Evolutionary conservation across 148 eudicot genomes (phyloP).

Genomic region (Nyssa sinensis): DNA sequence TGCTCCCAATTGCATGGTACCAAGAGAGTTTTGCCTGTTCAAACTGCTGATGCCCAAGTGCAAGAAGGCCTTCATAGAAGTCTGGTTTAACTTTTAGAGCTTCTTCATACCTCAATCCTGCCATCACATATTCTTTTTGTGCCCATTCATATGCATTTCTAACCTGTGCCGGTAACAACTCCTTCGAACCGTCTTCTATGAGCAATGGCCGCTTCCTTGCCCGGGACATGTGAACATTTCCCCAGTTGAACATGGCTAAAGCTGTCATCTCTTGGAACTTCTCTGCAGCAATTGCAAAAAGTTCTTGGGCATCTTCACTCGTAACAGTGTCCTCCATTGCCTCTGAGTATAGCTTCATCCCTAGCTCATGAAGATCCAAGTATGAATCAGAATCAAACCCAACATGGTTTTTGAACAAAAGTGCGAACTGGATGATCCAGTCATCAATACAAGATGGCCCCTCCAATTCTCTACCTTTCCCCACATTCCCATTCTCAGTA

Average conservation of each 20-base stretch:
- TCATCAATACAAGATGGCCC: slow-evolving; percentile 52
- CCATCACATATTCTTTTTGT: slow-evolving; percentile 60
- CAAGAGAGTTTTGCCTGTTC: slow-evolving; percentile 88
- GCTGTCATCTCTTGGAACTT: slow-evolving; percentile 96
- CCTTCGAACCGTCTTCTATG: slow-evolving; percentile 54
- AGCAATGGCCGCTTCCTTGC: slow-evolving; percentile 63
- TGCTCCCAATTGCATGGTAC: slow-evolving; percentile 53
- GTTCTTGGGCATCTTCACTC: slow-evolving; percentile 75
- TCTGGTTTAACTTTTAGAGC: slow-evolving; percentile 75
- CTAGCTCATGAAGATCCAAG: slow-evolving; percentile 83
- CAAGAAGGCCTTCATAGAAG: slow-evolving; percentile 84
- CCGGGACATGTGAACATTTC: slow-evolving; percentile 92
- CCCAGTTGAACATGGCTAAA: slow-evolving; percentile 92
- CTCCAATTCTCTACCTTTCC: slow-evolving; percentile 22
- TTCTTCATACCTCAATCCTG: slow-evolving; percentile 68
- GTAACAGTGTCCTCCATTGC: slow-evolving; percentile 88
- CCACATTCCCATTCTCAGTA: slow-evolving; percentile 32
- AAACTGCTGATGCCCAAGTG: slow-evolving; percentile 88
- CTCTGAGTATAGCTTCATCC: slow-evolving; percentile 85
- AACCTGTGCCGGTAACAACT: slow-evolving; percentile 41
- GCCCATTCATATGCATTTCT: slow-evolving; percentile 80
- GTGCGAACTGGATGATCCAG: slow-evolving; percentile 88
- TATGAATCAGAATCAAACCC: slow-evolving; percentile 90
- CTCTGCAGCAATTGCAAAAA: slow-evolving; percentile 77
- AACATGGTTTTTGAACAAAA: slow-evolving; percentile 86